Evolutionary conservation across 73 alveolate genomes (phyloP), one percentile per base, ranked within the genome.

Genomic region (Blepharisma japonicum): DNA sequence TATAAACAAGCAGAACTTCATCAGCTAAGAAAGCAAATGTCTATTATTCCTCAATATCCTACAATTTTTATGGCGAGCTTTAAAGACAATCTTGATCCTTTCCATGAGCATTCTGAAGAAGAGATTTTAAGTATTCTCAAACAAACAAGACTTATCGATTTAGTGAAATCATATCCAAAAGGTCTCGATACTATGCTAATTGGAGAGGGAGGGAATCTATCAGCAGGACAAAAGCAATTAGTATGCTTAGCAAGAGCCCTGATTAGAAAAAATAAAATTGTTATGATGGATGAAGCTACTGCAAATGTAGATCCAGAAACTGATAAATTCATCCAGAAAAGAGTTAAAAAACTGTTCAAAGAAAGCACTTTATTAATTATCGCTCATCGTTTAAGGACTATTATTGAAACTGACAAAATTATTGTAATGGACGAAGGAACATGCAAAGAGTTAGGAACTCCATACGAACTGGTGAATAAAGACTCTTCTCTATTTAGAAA

Each of bases 201-300:
- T 18, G 98, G 88, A 83, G 85, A 92, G 45, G 98, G 98, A 21
- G 71, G 81, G 50, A 94, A 94, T 84, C 86, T 96, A 54, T 81
- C 95, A 72, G 91, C 95, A 54, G 99, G 99, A 6, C 98, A 96
- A 84, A 96, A 90, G 68, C 90, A 94, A 83, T 86, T 96, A 56
- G 80, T 96, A 53, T 94, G 99, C 72, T 86, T 94, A 18, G 95
- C 97, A 55, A 89, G 99, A 81, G 97, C 99, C 55, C 71, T 87
- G 14, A 71, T 87, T 1, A 79, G 82, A 48, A 90, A 72, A 76
- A 87, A 84, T 49, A 83, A 83, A 83, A 83, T 90, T 20, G 83
- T 90, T n/a, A 56, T 90, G 20, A 83, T 90, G 83, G 97, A 90
- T 84, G 97, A 90, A 84, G 97, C 95, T 0, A 90, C 97, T 6